A percentile compares a stretch with the other conserved stretches of the same genome.
Evolutionary conservation across 371 early-diverging fungal species (phyloP).

Genomic region (Saksenaea vasiformis): DNA sequence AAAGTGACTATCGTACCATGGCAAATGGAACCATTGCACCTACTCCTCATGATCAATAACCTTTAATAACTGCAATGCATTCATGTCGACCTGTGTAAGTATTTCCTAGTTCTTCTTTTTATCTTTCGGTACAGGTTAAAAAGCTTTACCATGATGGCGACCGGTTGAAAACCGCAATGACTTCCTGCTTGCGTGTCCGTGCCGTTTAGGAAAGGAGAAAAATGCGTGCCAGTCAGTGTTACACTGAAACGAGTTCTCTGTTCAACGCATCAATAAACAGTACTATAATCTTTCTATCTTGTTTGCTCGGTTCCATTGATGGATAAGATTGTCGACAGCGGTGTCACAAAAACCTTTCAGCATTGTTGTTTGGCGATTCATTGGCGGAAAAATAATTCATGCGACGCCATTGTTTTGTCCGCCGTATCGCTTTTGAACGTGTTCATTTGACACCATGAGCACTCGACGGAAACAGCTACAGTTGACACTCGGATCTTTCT

Average conservation of each 20-base stretch:
- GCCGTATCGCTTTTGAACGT: constrained; percentile 8
- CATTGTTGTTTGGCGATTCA: no score
- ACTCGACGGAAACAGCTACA: constrained; percentile 20
- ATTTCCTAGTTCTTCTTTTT: not conserved
- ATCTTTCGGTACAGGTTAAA: not conserved
- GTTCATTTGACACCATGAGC: constrained; percentile 17
- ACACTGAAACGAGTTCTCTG: not conserved
- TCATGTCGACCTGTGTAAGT: not conserved
- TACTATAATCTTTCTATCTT: no score
- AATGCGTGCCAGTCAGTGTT: not conserved
- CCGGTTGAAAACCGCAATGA: not conserved
- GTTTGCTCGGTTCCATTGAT: no score
- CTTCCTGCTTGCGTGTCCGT: not conserved
- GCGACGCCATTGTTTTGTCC: constrained; percentile 1
- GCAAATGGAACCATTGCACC: no score
- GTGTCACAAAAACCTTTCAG: no score
- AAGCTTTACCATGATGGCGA: not conserved
- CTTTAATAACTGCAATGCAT: not conserved
- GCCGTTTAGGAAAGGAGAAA: not conserved
- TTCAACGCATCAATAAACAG: no score
- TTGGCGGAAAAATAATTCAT: constrained; percentile 1
- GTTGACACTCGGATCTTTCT: constrained; percentile 27
- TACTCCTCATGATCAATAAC: not conserved
- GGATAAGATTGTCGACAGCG: no score
- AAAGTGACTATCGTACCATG: no score